phyloP scores from a whole-genome alignment of 495 filamentous ascomycete genomes.

The Neurospora sp. region DNA sequence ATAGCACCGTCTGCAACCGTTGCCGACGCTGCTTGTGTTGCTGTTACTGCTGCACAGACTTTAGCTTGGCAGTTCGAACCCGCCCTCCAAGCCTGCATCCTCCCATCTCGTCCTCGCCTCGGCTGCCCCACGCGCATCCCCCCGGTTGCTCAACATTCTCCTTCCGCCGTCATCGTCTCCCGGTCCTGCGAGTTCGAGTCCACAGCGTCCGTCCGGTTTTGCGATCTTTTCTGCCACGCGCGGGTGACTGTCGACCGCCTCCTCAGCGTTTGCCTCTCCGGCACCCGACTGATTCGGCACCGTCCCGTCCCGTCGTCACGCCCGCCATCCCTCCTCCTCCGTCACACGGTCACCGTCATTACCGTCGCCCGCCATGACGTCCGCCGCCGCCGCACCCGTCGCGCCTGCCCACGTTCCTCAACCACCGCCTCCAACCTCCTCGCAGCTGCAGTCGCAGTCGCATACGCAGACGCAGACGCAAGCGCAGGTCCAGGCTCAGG shows the following conservation, averaged over 20 bases:
- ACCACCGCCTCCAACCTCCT: constrained; percentile 8
- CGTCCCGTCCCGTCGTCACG: background rate
- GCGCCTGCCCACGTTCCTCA: constrained; percentile 7
- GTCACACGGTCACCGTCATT: background rate
- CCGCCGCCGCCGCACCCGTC: constrained; percentile 11
- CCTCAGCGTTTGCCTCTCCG: background rate
- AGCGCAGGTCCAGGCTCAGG: background rate
- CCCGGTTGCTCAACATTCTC: background rate
- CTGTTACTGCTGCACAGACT: background rate
- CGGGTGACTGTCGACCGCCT: background rate
- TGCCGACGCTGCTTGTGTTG: background rate
- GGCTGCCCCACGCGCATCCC: background rate
- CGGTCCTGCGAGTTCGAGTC: background rate
- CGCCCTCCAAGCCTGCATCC: background rate
- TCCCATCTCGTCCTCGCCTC: background rate
- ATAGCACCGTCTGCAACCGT: background rate
- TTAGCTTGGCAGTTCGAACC: background rate
- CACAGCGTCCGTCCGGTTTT: background rate
- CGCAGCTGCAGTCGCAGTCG: constrained; percentile 13
- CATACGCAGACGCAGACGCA: constrained; percentile 3
- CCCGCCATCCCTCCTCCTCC: background rate
- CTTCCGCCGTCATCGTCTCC: background rate
- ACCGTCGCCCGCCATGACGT: constrained; percentile 16
- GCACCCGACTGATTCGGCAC: background rate
- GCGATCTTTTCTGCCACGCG: background rate